Evolutionary conservation across 176 grass and related monocot species (phyloP).

Genomic region (Sorghum bicolor): Sorghum_bicolor_NCBIv3 NC_012872.2:60242501-60243000

Average conservation of each 20-base stretch:
- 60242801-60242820: background rate
- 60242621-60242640: background rate
- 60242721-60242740: background rate
- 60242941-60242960: slow-evolving; percentile 40
- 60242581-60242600: background rate
- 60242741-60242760: background rate
- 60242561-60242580: background rate
- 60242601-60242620: background rate
- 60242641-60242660: background rate
- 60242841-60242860: background rate
- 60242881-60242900: background rate
- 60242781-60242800: background rate
- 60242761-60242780: background rate
- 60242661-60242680: background rate
- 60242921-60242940: slow-evolving; percentile 17
- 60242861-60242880: background rate
- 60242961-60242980: slow-evolving; percentile 43
- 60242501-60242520: no score
- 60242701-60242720: background rate
- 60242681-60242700: background rate
- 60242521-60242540: no score
- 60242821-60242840: background rate
- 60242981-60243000: slow-evolving; percentile 43
- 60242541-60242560: background rate
- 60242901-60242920: slow-evolving; percentile 26